Base-by-base conservation (phyloP, 345 rosid genomes). In the Camelina laxa region DNA sequence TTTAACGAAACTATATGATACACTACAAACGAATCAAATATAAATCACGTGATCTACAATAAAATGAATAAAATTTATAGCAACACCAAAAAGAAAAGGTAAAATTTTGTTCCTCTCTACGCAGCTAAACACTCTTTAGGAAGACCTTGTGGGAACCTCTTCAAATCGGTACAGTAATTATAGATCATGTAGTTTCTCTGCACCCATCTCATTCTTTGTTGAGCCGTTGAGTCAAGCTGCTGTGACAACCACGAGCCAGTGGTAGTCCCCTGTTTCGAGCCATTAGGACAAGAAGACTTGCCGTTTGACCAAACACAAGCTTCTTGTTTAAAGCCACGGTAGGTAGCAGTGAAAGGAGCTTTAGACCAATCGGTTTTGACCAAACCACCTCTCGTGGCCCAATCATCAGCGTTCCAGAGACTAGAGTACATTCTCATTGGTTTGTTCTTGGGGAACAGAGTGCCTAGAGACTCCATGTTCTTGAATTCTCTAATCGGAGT, bases 321-420 rank as follows among this genome's bases (percentile, higher is more conserved):
- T 48, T 79, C 69, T 12, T 79, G 78, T 31, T 71, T 80, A 44
- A 88, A 78, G 56, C 83, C 83, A 70, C 84, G 80, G 71, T 81
- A 87, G 0, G 88, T 78, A 45, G 89, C 87, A 33, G 85, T 87
- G 75, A 87, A 87, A 15, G 91, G 91, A 41, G 89, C 89, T 65
- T 80, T 72, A 17, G 77, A 76, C 91, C 91, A 85, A 70, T 84
- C 87, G 15, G 86, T 87, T 80, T 85, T 87, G 47, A 87, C 79
- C 7, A 80, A 80, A 13, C 89, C 89, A 15, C 89, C 91, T 67
- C 89, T 82, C 2, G 88, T 87, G 1, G 91, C 91, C 91, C 91
- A 85, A 50, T 82, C 86, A 33, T 84, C 91, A 0, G 84, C 91
- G 59, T 87, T 85, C 88, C 91, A 87, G 7, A 85, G 82, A 65